Base-by-base conservation (phyloP, 768 basidiomycete genomes). In the Guyanaporus albipodus region DNA sequence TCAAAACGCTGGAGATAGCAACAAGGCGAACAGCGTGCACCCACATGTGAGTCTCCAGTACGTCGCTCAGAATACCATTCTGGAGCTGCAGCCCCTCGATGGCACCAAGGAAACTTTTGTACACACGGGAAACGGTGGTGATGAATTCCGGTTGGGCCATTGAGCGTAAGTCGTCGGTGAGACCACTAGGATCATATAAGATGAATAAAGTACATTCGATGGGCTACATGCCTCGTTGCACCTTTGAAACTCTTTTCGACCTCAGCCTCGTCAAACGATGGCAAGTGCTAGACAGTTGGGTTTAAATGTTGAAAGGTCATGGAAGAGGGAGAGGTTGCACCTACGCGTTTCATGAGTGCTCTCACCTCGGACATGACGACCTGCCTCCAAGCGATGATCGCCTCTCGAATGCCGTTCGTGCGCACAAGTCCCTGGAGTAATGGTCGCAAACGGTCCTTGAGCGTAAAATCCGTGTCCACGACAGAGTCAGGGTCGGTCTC, bases 401-500 rank as follows among this genome's bases (percentile, higher is more conserved):
- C 83, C 50, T 87, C 85, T 42, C 80, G 79, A 33, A 91, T 62
- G 4, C 83, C 86, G 34, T 74, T 78, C 1, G 88, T 87, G 49
- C 87, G 74, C 19, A 82, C 67, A 39, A 98, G 74, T n/a, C 89
- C 90, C 26, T 82, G 75, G 22, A 96, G 62, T 36, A 94, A 59
- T 3, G 91, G 91, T 22, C 76, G 75, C 31, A 92, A 56, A 24
- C 81, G 72, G 52, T 90, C 85, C 43, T 73, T 74, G 39, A 90
- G 60, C 1, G 71, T 72, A 50, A 76, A 61, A 46, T 78, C 66
- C 21, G 59, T 55, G 42, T 68, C 61, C 23, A 43, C 42, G 39
- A 54, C 33, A 24, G 46, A 43, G 43, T 11, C 5, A 14, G 57
- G 44, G 44, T 55, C 57, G n/a, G 49, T 37, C 47, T 60, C 56